Evolutionary conservation across 2,329 filamentous ascomycete species (phyloP), one percentile per base, ranked within the genome.

Genomic region (Colletotrichum spinosum): DNA sequence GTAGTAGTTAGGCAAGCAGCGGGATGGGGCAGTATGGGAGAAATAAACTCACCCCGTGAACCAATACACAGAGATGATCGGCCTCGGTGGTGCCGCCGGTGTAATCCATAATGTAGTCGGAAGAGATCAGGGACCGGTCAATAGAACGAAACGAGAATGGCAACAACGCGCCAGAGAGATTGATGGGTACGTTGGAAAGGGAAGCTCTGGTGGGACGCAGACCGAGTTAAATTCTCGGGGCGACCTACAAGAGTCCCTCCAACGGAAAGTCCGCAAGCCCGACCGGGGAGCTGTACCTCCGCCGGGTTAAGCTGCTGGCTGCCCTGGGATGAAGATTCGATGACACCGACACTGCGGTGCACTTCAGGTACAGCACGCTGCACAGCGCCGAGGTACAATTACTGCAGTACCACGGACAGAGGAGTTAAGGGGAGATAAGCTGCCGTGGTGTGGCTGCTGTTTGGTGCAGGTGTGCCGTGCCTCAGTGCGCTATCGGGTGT

Each of bases 21-120:
- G 58, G 64, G 63, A 33, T 38, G 51, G 67, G 5, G 3, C 15
- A 11, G 25, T 38, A 46, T 15, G 42, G 15, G n/a, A n/a, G 15
- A 38, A 11, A 41, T 58, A 67, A 57, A 77, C 86, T 76, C 86
- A 92, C 89, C 79, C 92, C 88, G 74, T 95, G 92, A 56, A 94
- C 89, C 49, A 95, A 83, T 46, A 95, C 90, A 72, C 89, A 91
- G 67, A 95, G 86, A 76, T 94, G 92, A 69, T 91, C 84, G 52
- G 90, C 88, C 64, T 84, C 79, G 49, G 74, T 57, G 72, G 78
- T 83, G 69, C 84, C 84, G 68, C 86, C 85, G 65, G 79, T 82
- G 72, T 82, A 82, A 69, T 83, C 79, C 74, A 81, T 80, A 69
- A 77, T 79, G 61, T 60, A 60, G 55, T 63, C 53, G 58, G 71